Percentiles rank a stretch among this genome's conserved stretches.
These are phyloP conservation scores for Lupinus albus DNA, from an alignment of 306 rosid genomes.

Conservation along the genomic window DNA sequence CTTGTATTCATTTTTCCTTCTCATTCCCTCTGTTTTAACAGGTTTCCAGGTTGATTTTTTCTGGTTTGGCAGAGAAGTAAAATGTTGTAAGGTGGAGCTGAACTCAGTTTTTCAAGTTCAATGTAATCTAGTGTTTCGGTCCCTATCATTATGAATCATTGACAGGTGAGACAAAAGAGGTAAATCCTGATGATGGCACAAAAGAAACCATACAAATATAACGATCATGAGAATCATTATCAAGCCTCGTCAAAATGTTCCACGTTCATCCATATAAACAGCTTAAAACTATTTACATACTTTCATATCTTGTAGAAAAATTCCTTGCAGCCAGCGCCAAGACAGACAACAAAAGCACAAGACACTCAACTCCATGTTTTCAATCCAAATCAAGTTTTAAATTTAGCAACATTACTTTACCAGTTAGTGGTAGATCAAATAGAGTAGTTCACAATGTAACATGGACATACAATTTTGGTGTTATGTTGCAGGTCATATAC, in stretches of 20 bases:
- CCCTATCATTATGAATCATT: conserved; percentile 2
- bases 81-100: no score
- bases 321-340: neutral
- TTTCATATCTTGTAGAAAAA: neutral
- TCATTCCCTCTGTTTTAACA: neutral
- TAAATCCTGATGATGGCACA: conserved; percentile 10
- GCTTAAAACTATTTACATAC: neutral
- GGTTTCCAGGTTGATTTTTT: neutral
- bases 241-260: neutral
- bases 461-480: no score
- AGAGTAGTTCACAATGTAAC: neutral
- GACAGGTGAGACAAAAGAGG: conserved; percentile 6
- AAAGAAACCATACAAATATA: conserved; percentile 1
- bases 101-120: neutral
- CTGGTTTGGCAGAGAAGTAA: neutral
- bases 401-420: neutral
- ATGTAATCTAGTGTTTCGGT: neutral
- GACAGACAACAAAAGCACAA: neutral
- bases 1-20: neutral
- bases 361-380: neutral
- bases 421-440: neutral
- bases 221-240: neutral
- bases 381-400: neutral
- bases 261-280: neutral
- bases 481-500: neutral